Evolutionary conservation across 1,284 basidiomycete genomes (phyloP).

Genomic region (Apiotrichum mycotoxinovorans): DNA sequence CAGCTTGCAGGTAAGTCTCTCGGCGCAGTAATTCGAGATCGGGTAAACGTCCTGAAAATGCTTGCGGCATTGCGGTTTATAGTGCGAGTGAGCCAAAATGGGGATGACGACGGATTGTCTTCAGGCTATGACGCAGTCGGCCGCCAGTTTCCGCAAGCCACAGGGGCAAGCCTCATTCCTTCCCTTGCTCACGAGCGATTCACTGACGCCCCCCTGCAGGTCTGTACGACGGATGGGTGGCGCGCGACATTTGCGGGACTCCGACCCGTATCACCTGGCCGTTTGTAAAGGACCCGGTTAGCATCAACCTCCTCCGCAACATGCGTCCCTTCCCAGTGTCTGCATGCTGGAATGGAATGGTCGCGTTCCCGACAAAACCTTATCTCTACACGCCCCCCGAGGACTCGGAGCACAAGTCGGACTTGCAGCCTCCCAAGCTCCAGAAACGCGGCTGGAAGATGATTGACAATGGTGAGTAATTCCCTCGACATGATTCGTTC

Average conservation of each 20-base stretch:
- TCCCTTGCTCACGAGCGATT: background rate
- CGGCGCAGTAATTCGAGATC: background rate
- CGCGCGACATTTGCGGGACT: slow-evolving; percentile 51
- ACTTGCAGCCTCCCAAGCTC: background rate
- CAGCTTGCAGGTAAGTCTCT: slow-evolving; percentile 45
- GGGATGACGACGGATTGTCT: too few species aligned
- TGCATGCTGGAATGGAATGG: slow-evolving; percentile 54
- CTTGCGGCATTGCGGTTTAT: too few species aligned
- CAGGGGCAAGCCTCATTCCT: too few species aligned
- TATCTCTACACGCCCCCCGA: slow-evolving; percentile 46
- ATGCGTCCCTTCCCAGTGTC: slow-evolving; percentile 56
- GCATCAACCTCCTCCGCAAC: slow-evolving; percentile 44
- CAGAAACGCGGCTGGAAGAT: slow-evolving; percentile 38
- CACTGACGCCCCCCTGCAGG: slow-evolving; percentile 9
- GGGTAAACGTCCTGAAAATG: background rate
- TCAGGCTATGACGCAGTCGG: too few species aligned
- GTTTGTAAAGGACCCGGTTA: slow-evolving; percentile 53
- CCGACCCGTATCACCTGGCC: slow-evolving; percentile 56
- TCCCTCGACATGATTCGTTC: background rate
- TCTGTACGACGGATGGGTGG: slow-evolving; percentile 56
- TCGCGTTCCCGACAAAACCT: slow-evolving; percentile 55
- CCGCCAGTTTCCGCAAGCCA: background rate
- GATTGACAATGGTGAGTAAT: slow-evolving; percentile 41
- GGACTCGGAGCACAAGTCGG: slow-evolving; percentile 26
- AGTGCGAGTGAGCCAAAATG: too few species aligned